These are phyloP conservation scores for Phytopythium litorale DNA, from an alignment of 352 stramenopile genomes.

Conservation along the genomic window DNA sequence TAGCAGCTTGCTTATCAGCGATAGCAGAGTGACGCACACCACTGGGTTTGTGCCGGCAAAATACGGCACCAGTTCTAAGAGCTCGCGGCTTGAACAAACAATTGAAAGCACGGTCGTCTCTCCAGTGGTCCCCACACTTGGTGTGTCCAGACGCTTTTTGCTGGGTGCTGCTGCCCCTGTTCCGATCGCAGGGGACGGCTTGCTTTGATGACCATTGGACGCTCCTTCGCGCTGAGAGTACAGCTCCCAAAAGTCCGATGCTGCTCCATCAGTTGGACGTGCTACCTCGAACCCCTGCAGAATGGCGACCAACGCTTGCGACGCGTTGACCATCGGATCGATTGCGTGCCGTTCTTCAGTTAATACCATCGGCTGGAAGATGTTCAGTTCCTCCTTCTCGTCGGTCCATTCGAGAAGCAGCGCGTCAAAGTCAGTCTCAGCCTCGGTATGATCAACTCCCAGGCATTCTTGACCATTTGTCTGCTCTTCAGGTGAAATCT, in stretches of 20 bases:
- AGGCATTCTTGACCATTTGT: not conserved
- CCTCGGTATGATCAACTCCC: not conserved
- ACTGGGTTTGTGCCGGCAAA: slow-evolving; percentile 17
- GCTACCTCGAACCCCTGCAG: not conserved
- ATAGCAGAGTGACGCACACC: slow-evolving; percentile 33
- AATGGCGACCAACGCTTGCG: slow-evolving; percentile 18
- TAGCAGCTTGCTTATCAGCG: slow-evolving; percentile 26
- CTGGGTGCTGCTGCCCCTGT: slow-evolving; percentile 12
- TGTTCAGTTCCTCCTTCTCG: slow-evolving; percentile 27
- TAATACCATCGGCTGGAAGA: slow-evolving; percentile 26
- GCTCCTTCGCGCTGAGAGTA: not conserved
- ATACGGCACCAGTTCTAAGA: slow-evolving; percentile 19
- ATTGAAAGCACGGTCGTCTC: slow-evolving; percentile 28
- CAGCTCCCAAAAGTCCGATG: not conserved
- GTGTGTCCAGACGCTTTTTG: slow-evolving; percentile 37
- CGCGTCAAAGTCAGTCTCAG: not conserved
- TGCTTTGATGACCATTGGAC: not conserved
- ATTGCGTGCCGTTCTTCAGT: slow-evolving; percentile 28
- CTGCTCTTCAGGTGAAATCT: not conserved
- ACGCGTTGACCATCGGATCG: slow-evolving; percentile 29
- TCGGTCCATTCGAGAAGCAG: slow-evolving; percentile 44
- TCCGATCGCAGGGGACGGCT: not conserved
- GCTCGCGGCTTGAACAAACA: slow-evolving; percentile 19
- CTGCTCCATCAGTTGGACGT: not conserved
- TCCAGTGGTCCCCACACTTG: slow-evolving; percentile 15